Conservation (phyloP, 805 yeast species). For the Sugiyamaella qingdaonensis region DNA sequence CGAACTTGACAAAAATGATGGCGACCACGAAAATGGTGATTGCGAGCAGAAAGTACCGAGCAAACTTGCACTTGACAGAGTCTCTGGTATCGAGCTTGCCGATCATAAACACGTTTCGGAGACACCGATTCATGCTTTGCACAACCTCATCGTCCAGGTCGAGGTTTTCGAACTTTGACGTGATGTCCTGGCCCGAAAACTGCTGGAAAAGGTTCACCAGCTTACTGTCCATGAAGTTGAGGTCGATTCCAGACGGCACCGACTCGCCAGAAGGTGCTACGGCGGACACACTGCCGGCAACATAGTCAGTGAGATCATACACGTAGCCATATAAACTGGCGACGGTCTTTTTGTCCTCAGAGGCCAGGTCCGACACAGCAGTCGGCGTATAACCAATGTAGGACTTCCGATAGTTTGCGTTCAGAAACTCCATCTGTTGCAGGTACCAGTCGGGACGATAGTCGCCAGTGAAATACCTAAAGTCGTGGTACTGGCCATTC, state of each 20-base stretch:
- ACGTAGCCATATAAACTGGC: conserved; percentile 36
- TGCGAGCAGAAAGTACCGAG: conserved; percentile 40
- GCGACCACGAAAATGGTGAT: conserved; percentile 36
- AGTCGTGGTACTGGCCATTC: conserved; percentile 40
- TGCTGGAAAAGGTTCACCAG: conserved; percentile 33
- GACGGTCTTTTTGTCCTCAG: conserved; percentile 23
- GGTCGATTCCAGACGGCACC: conserved; percentile 24
- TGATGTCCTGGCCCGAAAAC: conserved; percentile 35
- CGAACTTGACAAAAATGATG: conserved; percentile 35
- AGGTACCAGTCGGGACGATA: conserved; percentile 42
- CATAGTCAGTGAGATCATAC: conserved; percentile 37
- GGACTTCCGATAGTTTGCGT: conserved; percentile 33
- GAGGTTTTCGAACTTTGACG: conserved; percentile 27
- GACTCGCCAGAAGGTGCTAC: conserved; percentile 28
- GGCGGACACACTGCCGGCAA: conserved; percentile 33
- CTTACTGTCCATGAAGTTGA: conserved; percentile 31
- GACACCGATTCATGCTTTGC: conserved; percentile 32
- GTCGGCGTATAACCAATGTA: conserved; percentile 37
- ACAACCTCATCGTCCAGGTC: conserved; percentile 23
- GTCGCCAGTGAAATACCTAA: conserved; percentile 36
- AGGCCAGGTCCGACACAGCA: conserved; percentile 26
- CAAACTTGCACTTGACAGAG: conserved; percentile 37
- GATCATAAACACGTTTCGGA: conserved; percentile 37
- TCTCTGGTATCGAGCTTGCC: conserved; percentile 39
- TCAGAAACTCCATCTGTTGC: conserved; percentile 35